Base-by-base conservation (phyloP, 495 filamentous ascomycete species). In the Sordaria brevicollis region DNA sequence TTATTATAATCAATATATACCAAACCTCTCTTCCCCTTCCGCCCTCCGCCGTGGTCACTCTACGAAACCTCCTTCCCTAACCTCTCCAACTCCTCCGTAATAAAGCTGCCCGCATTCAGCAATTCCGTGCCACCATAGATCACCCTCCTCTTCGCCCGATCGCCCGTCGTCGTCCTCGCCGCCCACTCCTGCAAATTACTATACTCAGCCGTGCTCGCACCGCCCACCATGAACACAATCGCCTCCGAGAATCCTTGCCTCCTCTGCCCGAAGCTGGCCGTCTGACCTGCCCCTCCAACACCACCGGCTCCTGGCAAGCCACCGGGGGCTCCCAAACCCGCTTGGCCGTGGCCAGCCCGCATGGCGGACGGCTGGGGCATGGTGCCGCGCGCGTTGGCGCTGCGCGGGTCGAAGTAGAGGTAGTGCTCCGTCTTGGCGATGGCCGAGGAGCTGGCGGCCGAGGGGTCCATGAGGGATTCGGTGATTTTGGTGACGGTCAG, bases 131-230 rank as follows among this genome's bases (percentile, higher is more conserved):
- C 96, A 5, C 96, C 96, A 80, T 99, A 99, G 11, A 98, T 90
- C 2, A 99, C 91, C 73, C 92, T 87, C 76, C 91, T 89, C 76
- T 88, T 89, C 5, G 79, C 77, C 15, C 82, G 77, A 65, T 84
- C 85, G 3, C 84, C 85, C 21, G 77, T 78, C 38, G 86, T 85
- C 7, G 90, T 91, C 68, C 94, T 86, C 77, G 88, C 87, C 8
- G 93, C 92, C 96, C 96, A 99, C 76, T 98, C 95, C 76, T 96
- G 93, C 77, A 99, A 78, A 77, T 99, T 99, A 15, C 94, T 94
- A 79, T 99, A 99, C 78, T 99, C 96, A 74, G 98, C 96, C 93
- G 97, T 97, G 75, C 93, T 97, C 31, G 96, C 95, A 67, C 95
- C 95, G 11, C 95, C 95, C 21, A 99, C 94, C 17, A 93, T 96